Conservation (phyloP, 2,329 filamentous ascomycete genomes). For the Colletotrichum graminicola region DNA sequence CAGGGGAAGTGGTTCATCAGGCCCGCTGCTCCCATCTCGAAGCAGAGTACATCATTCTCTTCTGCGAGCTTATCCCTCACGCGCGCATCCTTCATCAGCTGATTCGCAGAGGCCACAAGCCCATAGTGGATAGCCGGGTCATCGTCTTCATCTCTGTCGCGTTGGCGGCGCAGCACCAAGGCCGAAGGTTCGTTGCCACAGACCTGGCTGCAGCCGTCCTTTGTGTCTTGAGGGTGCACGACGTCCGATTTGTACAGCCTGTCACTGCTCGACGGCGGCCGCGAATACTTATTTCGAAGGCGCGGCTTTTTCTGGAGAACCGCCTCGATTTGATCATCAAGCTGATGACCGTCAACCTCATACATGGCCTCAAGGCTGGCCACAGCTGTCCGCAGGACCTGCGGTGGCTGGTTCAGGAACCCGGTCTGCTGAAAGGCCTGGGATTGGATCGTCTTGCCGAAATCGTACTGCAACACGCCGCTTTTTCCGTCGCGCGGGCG, state of each 20-base stretch:
- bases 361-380: slow-evolving; percentile 30
- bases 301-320: slow-evolving; percentile 32
- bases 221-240: slow-evolving; percentile 16
- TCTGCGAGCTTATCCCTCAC: slow-evolving; percentile 27
- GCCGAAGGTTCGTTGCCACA: slow-evolving; percentile 27
- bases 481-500: slow-evolving; percentile 11
- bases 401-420: slow-evolving; percentile 43
- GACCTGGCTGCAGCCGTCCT: neutral
- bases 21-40: slow-evolving; percentile 53
- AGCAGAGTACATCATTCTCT: slow-evolving; percentile 47
- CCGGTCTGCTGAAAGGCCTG: slow-evolving; percentile 39
- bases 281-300: slow-evolving; percentile 34
- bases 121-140: slow-evolving; percentile 27
- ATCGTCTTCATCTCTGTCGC: slow-evolving; percentile 12
- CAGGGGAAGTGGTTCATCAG: slow-evolving; percentile 49
- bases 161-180: slow-evolving; percentile 15
- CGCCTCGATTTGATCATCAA: slow-evolving; percentile 19
- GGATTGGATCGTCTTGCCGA: slow-evolving; percentile 44
- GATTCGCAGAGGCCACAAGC: slow-evolving; percentile 40
- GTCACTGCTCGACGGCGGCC: slow-evolving; percentile 31
- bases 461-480: slow-evolving; percentile 48
- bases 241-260: slow-evolving; percentile 28
- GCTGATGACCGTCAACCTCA: slow-evolving; percentile 39
- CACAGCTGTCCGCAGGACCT: slow-evolving; percentile 35
- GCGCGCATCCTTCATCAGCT: slow-evolving; percentile 44